Evolutionary conservation across 371 early-diverging fungal species (phyloP), one percentile per base, ranked within the genome.

Genomic region (Mortierella sp.): DNA sequence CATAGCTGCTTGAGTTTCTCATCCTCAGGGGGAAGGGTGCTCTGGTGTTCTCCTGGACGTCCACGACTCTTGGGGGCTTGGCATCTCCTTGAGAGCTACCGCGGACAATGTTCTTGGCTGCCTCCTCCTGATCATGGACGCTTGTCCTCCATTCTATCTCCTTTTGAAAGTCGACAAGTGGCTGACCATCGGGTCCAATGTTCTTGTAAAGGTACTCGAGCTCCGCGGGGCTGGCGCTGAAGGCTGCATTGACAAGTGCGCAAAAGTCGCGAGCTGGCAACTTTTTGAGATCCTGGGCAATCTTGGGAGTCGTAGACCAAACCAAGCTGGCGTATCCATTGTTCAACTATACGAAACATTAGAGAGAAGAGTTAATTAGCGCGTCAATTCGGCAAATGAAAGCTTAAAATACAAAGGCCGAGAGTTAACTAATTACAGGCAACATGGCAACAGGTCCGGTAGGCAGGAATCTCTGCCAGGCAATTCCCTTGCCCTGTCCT

Each of bases 381-480:
- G 24, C n/a, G n/a, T n/a, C n/a, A n/a, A 22, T 50, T 50, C 24
- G 50, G 7, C 50, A 24, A 2, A 50, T 22, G 10, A 10, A n/a
- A 24, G 22, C 34, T 22, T 29, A 53, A 0, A 10, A 13, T 31
- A 45, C 6, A 24, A 41, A 41, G 55, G 34, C 39, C 31, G 41
- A 14, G 22, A 9, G 11, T 24, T 2, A 47, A 40, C 44, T 26
- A 70, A 86, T 77, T 89, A 95, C 93, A 19, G 99, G 99, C 58
- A 98, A 87, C 87, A 97, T 85, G 0, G 98, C 98, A 61, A 99
- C 90, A 0, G 98, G 97, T 0, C 99, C 99, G 0, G 95, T 93
- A 0, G 98, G 98, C 63, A 99, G 88, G 80, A 99, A 99, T 68
- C 97, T 88, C 86, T 99, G 98, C 92, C 93, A 99, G 1, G 97